Evolutionary conservation across 73 alveolate genomes (phyloP), one percentile per base, ranked within the genome.

Genomic region (Paramecium octaurelia): DNA sequence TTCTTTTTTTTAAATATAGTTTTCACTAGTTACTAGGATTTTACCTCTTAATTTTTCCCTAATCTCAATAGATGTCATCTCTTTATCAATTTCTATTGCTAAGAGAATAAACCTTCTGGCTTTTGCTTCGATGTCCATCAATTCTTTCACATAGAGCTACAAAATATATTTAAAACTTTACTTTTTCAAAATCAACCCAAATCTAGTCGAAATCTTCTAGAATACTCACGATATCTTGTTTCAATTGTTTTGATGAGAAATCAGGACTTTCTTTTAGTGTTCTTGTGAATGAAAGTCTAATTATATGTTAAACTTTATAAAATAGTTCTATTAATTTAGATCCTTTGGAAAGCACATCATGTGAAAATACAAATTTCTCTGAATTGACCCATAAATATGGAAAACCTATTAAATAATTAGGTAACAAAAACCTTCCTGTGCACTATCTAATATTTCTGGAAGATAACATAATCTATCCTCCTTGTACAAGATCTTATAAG

Each of bases 381-480:
- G 99, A 99, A 94, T 98, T 98, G 57, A 98, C 99, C 91, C 97
- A 95, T 71, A 98, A 86, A 94, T 94, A 97, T 20, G 99, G 99
- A 85, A 97, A 97, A 4, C 98, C 95, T 89, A 44, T 42, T 58
- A 73, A 70, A 9, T 7, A 21, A 11, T 29, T 89, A 6, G n/a
- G 12, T 8, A 18, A 21, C 16, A 21, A 27, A 40, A 70, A 92
- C 95, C 99, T 96, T 98, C 99, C 71, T 98, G 97, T 21, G 99
- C 99, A 64, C 98, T 95, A 89, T 97, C 99, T n/a, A 98, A 96
- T 20, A 98, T 98, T 94, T 97, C 99, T 20, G 99, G 96, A 84
- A 97, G 95, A 93, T 96, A 98, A 69, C 99, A 93, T 42, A 97
- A 93, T 58, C 96, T 70, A 58, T 96, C 97, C 87, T 98, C 99